Evolutionary conservation across 495 filamentous ascomycete genomes (phyloP), one percentile per base, ranked within the genome.

Genomic region (Astrocystis sublimbata): DNA sequence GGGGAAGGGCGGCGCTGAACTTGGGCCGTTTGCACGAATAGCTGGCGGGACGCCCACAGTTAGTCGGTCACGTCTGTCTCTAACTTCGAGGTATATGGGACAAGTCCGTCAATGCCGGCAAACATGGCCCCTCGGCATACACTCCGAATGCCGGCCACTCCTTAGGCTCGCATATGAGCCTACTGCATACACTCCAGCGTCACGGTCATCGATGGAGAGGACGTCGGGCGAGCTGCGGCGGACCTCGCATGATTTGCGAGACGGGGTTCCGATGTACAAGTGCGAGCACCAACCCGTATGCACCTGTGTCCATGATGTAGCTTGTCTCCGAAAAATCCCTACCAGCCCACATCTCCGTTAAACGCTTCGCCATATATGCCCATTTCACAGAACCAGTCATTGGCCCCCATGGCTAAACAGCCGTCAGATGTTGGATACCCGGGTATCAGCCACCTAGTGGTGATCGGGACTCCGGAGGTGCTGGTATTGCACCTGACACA

Each of bases 11-110:
- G 85, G 81, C 21, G 72, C 68, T 21, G 90, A 91, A 33, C 69
- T 80, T 21, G 91, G 93, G 1, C 93, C 92, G 0, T 98, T 97
- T 71, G 85, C 89, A 30, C 89, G 86, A 50, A 81, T 97, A 43
- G 81, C 89, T 17, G 86, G 89, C 38, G 86, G 82, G 28, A 94
- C 92, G 3, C 92, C 93, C 15, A 88, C 84, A 3, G 85, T 97
- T 54, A 97, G 93, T 68, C 88, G 92, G 17, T 85, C 86, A 6
- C 88, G 4, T 96, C 91, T 1, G 80, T 83, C 35, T 83, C 85
- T 12, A 92, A 97, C 61, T 72, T 97, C 13, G 92, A 96, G 68
- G 87, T 84, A 4, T 81, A 86, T 26, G 80, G 76, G 47, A 67
- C 65, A 23, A 63, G 65, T 46, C 67, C 83, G 78, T 65, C 73